Base-by-base conservation (phyloP, 257 asterid genomes). In the Solanum commersonii region DNA sequence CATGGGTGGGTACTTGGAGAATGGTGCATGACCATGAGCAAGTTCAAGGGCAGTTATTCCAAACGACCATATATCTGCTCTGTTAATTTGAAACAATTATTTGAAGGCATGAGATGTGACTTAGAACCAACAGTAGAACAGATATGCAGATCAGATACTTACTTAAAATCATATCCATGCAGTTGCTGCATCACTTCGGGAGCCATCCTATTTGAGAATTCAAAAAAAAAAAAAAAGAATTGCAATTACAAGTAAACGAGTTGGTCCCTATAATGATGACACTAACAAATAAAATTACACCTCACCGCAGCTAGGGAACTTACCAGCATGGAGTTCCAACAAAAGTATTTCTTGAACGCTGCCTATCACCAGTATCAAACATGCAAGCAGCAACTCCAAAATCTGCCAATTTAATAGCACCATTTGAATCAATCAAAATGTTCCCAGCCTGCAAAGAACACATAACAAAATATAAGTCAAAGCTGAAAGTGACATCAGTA, bases 291-390 rank as follows among this genome's bases (percentile, higher is more conserved):
- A 82, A 49, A 82, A 34, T 6, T 52, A 52, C 86, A 82, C 70
- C 86, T 49, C 86, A 49, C 44, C 31, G 4, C 42, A 82, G 44
- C 44, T 46, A 52, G 44, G 42, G 38, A 82, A 87, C 91, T 82
- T 92, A 97, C 99, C 99, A 97, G 94, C 99, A 97, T 46, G 99
- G 99, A 76, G 99, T 97, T 90, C 99, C 99, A 59, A 97, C 99
- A 89, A 97, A 97, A 79, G 99, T 97, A 91, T 96, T 97, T 92
- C 99, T 94, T 63, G 99, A 93, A 87, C 98, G 98, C 86, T 97
- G 99, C 77, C 99, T 96, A 91, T 97, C 99, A 88, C 99, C 99
- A 74, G 96, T 89, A 86, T 97, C 99, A 93, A 94, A 95, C 98
- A 96, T 96, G 93, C 98, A 92, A 31, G 99, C 99, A 89, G 99